Evolutionary conservation across 1,284 basidiomycete genomes (phyloP), one percentile per base, ranked within the genome.

Genomic region (Trichosporon coremiiforme): DNA sequence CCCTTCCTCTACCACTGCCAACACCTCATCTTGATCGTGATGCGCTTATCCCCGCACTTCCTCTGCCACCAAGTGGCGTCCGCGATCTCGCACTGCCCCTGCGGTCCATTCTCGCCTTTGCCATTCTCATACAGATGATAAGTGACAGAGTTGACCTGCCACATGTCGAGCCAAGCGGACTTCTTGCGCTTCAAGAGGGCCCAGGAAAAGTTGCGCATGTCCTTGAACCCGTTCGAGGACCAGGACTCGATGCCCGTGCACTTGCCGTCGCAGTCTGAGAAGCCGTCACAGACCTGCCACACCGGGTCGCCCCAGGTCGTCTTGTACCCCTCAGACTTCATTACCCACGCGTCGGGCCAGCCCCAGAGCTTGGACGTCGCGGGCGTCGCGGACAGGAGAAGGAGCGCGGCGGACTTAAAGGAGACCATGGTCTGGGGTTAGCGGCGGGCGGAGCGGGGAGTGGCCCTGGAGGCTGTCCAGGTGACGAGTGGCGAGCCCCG

Each of bases 71-170:
- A 53, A 20, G 9, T 20, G 10, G 50, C 50, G 50, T 53, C 50
- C 20, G n/a, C 22, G 10, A 53, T 17, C 50, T 53, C 50, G 50
- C 50, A 53, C n/a, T 22, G n/a, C 50, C 50, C 50, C 50, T 53
- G 50, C 50, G 50, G 50, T 4, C 50, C 50, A 22, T n/a, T 17
- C 15, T 53, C 15, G 8, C 50, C 50, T 9, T 53, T 53, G 5
- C 50, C 50, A 10, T 8, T 53, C 50, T 53, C 50, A 20, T 53
- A 53, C n/a, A 53, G 50, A 17, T 53, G 50, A 12, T 53, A 53
- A n/a, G n/a, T 20, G 22, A 53, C 50, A 10, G 50, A 10, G 50
- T 53, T 53, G 50, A 53, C 22, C 50, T 53, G 50, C 50, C 50
- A 53, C 50, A 53, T 53, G 9, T 53, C 50, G 22, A 53, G 4